Evolutionary conservation across 257 asterid species (phyloP).

Genomic region (Lavandula angustifolia): DNA sequence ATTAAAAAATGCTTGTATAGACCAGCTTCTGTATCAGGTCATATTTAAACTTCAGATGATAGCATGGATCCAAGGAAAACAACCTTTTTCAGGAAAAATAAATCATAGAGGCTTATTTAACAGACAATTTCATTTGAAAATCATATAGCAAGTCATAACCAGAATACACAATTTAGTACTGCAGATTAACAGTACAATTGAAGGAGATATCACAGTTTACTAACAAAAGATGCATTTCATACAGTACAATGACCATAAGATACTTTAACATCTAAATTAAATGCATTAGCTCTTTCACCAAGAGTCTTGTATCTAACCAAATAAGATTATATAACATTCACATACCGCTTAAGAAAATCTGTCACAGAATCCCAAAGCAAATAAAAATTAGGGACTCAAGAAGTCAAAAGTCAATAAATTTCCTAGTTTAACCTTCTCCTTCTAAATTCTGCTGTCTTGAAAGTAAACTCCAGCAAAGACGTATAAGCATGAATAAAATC

Average conservation of each 20-base stretch:
- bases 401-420: slow-evolving; percentile 7
- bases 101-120: background rate
- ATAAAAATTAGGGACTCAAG: slow-evolving; percentile 3
- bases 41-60: slow-evolving; percentile 16
- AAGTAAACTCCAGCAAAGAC: background rate
- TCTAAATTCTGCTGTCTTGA: slow-evolving; percentile 6
- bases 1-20: background rate
- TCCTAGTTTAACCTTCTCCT: slow-evolving; percentile 2
- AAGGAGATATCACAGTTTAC: slow-evolving; percentile 12
- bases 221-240: slow-evolving; percentile 17
- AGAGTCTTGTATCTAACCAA: background rate
- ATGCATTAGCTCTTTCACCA: slow-evolving; percentile 20
- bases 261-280: background rate
- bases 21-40: background rate
- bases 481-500: background rate
- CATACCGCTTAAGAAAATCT: slow-evolving; percentile 7
- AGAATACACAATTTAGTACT: background rate
- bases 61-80: background rate
- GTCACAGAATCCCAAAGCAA: background rate
- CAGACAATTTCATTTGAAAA: background rate
- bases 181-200: slow-evolving; percentile 11
- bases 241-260: slow-evolving; percentile 3
- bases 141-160: slow-evolving; percentile 8
- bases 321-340: slow-evolving; percentile 1
- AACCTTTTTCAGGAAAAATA: background rate